Conservation (phyloP, 164 flowering plant species). For the Chimonanthus salicifolius region DNA sequence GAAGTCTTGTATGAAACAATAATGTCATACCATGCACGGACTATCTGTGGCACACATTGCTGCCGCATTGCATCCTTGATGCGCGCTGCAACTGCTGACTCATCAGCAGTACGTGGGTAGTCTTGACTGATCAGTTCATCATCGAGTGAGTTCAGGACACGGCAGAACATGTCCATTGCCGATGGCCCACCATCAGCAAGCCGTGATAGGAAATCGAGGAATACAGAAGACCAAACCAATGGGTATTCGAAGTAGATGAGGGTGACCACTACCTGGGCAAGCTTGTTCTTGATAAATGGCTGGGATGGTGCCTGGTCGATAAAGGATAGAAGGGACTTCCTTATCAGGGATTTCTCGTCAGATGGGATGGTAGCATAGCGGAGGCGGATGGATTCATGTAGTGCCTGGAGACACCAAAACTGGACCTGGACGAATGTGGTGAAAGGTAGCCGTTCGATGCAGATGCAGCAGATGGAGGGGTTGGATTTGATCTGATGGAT, state of each 20-base stretch:
- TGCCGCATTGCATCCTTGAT: slow-evolving; percentile 97
- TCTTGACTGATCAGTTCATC: slow-evolving; percentile 87
- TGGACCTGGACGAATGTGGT: slow-evolving; percentile 62
- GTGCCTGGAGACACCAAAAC: slow-evolving; percentile 92
- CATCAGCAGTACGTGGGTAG: slow-evolving; percentile 64
- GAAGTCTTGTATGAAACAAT: slow-evolving; percentile 56
- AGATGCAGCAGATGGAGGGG: slow-evolving; percentile 50
- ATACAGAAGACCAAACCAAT: slow-evolving; percentile 62
- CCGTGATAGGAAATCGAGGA: slow-evolving; percentile 63
- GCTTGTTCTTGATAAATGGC: slow-evolving; percentile 76
- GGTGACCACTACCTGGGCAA: slow-evolving; percentile 84
- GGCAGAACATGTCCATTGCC: slow-evolving; percentile 90
- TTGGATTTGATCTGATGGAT: slow-evolving; percentile 60
- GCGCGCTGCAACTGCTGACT: slow-evolving; percentile 45
- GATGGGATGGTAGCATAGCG: slow-evolving; percentile 43
- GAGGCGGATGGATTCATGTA: slow-evolving; percentile 60
- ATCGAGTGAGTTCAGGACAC: slow-evolving; percentile 80
- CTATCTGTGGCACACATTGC: slow-evolving; percentile 83
- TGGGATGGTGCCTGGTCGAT: slow-evolving; percentile 42
- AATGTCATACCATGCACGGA: slow-evolving; percentile 83
- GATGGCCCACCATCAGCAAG: slow-evolving; percentile 47
- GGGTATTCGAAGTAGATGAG: slow-evolving; percentile 87
- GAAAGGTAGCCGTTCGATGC: slow-evolving; percentile 55
- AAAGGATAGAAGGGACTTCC: slow-evolving; percentile 63
- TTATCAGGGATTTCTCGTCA: slow-evolving; percentile 58